These are phyloP conservation scores for Fusarium drepaniforme DNA, from an alignment of 2,329 filamentous ascomycete species.

Conservation along the genomic window DNA sequence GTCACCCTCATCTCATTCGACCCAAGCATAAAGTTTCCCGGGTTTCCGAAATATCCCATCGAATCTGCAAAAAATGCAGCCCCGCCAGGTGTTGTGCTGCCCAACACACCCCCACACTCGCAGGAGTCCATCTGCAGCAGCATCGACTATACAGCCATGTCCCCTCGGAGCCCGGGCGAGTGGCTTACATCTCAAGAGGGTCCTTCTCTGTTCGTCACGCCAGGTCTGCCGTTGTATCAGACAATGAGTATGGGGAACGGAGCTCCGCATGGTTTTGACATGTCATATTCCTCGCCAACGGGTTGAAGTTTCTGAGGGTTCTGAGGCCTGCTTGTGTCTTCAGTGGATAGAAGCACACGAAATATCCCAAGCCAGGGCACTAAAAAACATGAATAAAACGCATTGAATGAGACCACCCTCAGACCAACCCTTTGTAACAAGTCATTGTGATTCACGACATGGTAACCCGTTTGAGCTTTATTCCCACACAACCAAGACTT, in stretches of 20 bases:
- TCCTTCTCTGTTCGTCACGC: conserved; percentile 8
- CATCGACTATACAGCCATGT: not conserved
- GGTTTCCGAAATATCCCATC: conserved; percentile 26
- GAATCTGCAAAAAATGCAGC: not conserved
- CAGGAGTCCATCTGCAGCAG: not conserved
- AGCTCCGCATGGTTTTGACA: conserved; percentile 32
- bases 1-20: conserved; percentile 48
- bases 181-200: not conserved
- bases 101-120: not conserved
- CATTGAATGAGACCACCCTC: not conserved
- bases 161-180: conserved; percentile 2
- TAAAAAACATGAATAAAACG: not conserved
- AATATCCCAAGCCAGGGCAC: not conserved
- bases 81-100: not conserved
- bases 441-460: not conserved
- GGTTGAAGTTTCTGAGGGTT: not conserved
- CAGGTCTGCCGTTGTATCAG: conserved; percentile 23
- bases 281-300: conserved; percentile 14
- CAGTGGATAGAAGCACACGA: not conserved
- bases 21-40: conserved; percentile 40
- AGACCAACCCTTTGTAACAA: not conserved
- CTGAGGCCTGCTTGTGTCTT: not conserved
- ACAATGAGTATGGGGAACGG: conserved; percentile 35
- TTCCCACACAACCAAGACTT: not conserved
- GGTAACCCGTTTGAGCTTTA: not conserved